Conservation (phyloP, 768 basidiomycete genomes). For the Dendrothele bispora region DNA sequence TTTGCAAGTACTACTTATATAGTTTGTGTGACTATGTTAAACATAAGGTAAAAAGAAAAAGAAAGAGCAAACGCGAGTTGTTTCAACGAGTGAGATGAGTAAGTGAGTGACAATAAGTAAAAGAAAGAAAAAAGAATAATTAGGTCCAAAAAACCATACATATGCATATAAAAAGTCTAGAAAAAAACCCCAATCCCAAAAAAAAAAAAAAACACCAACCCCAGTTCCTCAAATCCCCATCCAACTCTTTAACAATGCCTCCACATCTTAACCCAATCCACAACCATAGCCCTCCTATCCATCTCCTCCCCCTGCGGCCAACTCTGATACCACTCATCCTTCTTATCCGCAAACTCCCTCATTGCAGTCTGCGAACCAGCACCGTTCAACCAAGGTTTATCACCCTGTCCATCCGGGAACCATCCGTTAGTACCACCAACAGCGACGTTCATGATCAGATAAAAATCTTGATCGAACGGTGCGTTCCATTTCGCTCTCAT, state of each 20-base stretch:
- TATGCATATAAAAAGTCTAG: no score
- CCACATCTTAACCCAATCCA: slow-evolving; percentile 61
- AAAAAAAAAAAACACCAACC: no score
- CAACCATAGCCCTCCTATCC: slow-evolving; percentile 64
- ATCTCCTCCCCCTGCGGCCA: slow-evolving; percentile 73
- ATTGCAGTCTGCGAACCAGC: slow-evolving; percentile 52
- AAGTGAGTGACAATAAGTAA: no score
- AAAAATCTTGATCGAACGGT: slow-evolving; percentile 58
- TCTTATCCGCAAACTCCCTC: slow-evolving; percentile 57
- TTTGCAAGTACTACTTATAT: no score
- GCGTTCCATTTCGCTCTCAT: background rate
- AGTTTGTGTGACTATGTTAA: no score
- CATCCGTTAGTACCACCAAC: slow-evolving; percentile 85
- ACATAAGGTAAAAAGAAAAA: no score
- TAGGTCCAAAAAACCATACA: no score
- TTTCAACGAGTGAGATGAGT: no score
- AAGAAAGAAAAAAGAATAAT: no score
- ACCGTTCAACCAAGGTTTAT: slow-evolving; percentile 80
- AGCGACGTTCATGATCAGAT: slow-evolving; percentile 77
- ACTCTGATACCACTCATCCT: slow-evolving; percentile 66
- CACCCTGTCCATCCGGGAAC: slow-evolving; percentile 83
- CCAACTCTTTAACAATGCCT: slow-evolving; percentile 55
- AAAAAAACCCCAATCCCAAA: no score
- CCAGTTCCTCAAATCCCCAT: slow-evolving; percentile 17
- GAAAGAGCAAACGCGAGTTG: no score